Base-by-base conservation (phyloP, 352 stramenopile species). In the Phytopythium sindhum region DNA sequence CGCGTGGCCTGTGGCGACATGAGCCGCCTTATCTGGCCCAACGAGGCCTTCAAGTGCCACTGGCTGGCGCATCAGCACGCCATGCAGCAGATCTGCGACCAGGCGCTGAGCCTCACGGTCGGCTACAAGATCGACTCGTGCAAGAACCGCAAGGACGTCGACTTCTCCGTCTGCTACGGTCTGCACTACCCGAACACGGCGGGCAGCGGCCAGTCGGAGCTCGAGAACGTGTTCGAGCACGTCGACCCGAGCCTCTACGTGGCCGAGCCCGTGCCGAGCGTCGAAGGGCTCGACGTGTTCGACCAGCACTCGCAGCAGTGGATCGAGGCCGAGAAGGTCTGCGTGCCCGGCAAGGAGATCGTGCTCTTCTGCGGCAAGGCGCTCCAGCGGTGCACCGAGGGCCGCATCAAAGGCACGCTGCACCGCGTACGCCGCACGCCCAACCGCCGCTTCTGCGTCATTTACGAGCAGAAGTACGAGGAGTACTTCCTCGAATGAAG, bases 401-500 rank as follows among this genome's bases (percentile, higher is more conserved):
- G 74, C 19, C 78, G 76, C 15, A 81, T 88, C 28, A 66, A 69
- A 39, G 78, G 78, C 58, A 85, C 78, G 17, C 61, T 85, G 41
- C 78, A 88, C 62, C 76, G 78, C 41, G 78, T 88, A 51, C 72
- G 74, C 45, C 74, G 74, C 42, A 79, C 66, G 21, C 63, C 64
- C 15, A 66, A 77, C 33, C 57, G 65, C 19, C 70, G 78, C 29
- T 86, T 84, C 60, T 88, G 78, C 65, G 76, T 88, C 57, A 80
- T 88, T 41, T 88, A 86, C 50, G 78, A 88, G 69, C 78, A 88
- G 63, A 88, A 88, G 58, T 88, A 88, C 54, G 72, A 81, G 51
- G 68, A 80, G 21, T 86, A 78, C 56, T 86, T 82, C 61, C 55
- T 74, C 50, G 26, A 37, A 21, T n/a, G n/a, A n/a, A n/a, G n/a